A percentile compares a stretch with the other conserved stretches of the same genome.
phyloP scores from a whole-genome alignment of 2,329 filamentous ascomycete genomes.

The Rutstroemia sp. region DNA sequence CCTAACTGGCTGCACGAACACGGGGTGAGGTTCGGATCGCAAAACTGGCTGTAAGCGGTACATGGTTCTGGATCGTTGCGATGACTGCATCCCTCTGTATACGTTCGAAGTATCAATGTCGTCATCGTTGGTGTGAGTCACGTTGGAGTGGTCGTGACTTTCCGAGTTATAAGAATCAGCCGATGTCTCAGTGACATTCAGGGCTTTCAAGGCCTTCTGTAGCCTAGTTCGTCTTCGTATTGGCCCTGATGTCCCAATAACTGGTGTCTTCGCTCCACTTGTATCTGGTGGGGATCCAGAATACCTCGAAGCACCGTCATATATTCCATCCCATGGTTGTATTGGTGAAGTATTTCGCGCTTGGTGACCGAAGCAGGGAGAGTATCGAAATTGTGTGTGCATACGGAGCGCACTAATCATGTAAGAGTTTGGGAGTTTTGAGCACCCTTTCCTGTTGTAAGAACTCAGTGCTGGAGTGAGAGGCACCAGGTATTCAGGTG shows the following conservation, averaged over 20 bases:
- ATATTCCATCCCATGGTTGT: constrained; percentile 17
- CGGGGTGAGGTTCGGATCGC: constrained; percentile 24
- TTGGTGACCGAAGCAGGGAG: constrained; percentile 28
- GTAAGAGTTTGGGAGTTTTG: constrained; percentile 16
- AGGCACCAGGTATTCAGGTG: constrained; percentile 17
- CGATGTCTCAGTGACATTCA: constrained; percentile 15
- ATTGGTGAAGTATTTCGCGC: constrained; percentile 25
- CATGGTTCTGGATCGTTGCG: constrained; percentile 5
- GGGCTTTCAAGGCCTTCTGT: constrained; percentile 7
- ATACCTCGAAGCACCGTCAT: constrained; percentile 14
- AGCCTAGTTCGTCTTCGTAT: constrained; percentile 1
- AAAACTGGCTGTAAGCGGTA: constrained; percentile 21
- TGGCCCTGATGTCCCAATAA: constrained; percentile 7
- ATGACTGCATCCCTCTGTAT: constrained; percentile 4
- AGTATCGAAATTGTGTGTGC: constrained; percentile 28
- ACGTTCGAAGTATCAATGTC: constrained; percentile 1
- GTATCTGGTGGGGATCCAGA: constrained; percentile 7
- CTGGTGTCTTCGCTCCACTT: constrained; percentile 6
- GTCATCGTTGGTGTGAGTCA: not conserved
- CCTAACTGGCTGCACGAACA: constrained; percentile 27
- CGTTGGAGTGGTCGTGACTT: not conserved
- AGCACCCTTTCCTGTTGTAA: constrained; percentile 5
- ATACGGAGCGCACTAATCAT: constrained; percentile 29
- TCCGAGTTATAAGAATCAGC: constrained; percentile 1
- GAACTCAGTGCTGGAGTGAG: not conserved